phyloP scores from a whole-genome alignment of 805 yeast genomes.

The Sungouiella blattae region DNA sequence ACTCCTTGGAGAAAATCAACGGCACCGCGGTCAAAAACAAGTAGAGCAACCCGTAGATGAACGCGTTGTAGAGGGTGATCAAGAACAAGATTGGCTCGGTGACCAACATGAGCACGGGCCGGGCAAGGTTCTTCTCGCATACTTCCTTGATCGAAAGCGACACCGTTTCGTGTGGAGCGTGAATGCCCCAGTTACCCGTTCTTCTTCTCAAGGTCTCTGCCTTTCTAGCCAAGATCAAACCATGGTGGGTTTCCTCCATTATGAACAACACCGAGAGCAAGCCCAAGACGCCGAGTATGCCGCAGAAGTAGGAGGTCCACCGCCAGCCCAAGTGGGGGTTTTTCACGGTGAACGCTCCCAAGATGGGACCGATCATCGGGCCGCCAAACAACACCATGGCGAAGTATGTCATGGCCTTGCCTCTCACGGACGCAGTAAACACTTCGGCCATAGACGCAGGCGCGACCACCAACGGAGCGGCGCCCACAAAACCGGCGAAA shows the following conservation, averaged over 20 bases:
- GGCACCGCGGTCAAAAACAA: slow-evolving; percentile 74
- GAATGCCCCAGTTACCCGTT: slow-evolving; percentile 83
- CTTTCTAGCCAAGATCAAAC: slow-evolving; percentile 57
- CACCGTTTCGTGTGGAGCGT: slow-evolving; percentile 63
- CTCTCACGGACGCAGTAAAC: slow-evolving; percentile 14
- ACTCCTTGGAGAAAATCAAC: slow-evolving; percentile 47
- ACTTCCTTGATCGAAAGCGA: slow-evolving; percentile 42
- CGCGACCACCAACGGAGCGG: slow-evolving; percentile 23
- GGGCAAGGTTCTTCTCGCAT: slow-evolving; percentile 53
- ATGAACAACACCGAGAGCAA: slow-evolving; percentile 40
- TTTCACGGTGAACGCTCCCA: slow-evolving; percentile 60
- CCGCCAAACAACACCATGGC: slow-evolving; percentile 33
- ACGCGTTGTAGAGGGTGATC: slow-evolving; percentile 68
- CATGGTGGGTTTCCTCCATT: slow-evolving; percentile 68
- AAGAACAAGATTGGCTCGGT: slow-evolving; percentile 69
- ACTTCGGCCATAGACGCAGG: slow-evolving; percentile 23
- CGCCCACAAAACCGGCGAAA: slow-evolving; percentile 22
- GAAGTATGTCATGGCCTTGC: slow-evolving; percentile 20
- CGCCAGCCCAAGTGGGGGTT: slow-evolving; percentile 72
- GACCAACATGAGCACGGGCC: slow-evolving; percentile 65
- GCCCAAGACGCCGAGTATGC: slow-evolving; percentile 52
- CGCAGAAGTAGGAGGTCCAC: slow-evolving; percentile 74
- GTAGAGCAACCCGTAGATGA: slow-evolving; percentile 77
- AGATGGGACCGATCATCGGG: slow-evolving; percentile 19
- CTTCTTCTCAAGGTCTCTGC: slow-evolving; percentile 59